Base-by-base conservation (phyloP, 2,329 filamentous ascomycete genomes). In the Myriosclerotinia scirpicola region DNA sequence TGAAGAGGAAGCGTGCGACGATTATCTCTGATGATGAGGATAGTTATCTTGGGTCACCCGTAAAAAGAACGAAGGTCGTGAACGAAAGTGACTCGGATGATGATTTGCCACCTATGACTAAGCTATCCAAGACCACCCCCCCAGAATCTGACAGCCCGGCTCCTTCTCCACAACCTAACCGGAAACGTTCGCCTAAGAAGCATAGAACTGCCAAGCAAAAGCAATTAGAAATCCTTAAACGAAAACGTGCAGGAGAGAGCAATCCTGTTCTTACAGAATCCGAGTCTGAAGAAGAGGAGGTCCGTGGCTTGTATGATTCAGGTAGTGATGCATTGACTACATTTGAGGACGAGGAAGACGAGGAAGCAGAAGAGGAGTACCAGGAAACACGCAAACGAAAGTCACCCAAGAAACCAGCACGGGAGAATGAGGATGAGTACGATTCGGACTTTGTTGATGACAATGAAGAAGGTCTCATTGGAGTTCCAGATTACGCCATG, bases 391-490 rank as follows among this genome's bases (percentile, higher is more conserved):
- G 53, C 5, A 68, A 59, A 15, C 38, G 58, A 42, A 64, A 61
- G 34, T 61, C 55, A 12, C 48, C 63, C 30, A 52, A 64, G 40
- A 42, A 65, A 59, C 30, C 67, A 42, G 14, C 56, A 42, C 60
- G 54, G 17, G 60, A 69, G 60, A 64, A 68, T 14, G 66, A 70
- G 12, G 66, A 69, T 26, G 73, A 72, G 15, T 70, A 75, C 20
- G 70, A 74, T 73, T 4, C 76, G 14, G 75, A 77, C 68, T 92
- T 92, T 69, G 82, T 93, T 26, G 80, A 83, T 1, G 80, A 89
- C 55, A 87, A 87, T 34, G 87, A 87, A 20, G 82, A 86, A 54
- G 78, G 77, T 0, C 79, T 83, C 7, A 76, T 90, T 0, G 87
- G 86, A 1, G 85, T 85, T 0, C 86, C 84, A 2, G 78, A 82